Conservation (phyloP, 2,329 filamentous ascomycete genomes). For the Apiospora pterosperma region DNA sequence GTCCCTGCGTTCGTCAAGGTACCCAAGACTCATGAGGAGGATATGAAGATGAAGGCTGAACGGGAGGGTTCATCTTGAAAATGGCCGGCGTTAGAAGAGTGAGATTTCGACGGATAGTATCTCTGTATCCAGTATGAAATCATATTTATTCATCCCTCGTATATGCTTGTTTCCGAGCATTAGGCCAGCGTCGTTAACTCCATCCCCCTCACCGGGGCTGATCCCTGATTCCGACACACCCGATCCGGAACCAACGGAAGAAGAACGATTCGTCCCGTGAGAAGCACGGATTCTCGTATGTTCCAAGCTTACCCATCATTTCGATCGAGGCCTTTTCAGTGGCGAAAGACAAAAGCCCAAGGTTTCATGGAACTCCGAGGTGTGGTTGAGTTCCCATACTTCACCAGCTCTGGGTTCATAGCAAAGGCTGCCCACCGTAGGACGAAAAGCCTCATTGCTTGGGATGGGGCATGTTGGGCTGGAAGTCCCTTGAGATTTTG, state of each 20-base stretch:
- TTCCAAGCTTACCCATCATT: neutral
- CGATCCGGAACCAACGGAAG: neutral
- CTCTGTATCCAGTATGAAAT: neutral
- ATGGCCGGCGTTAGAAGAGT: neutral
- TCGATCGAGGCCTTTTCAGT: neutral
- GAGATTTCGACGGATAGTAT: neutral
- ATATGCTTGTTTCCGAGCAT: neutral
- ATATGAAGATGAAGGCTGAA: conserved; percentile 27
- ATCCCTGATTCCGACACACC: neutral
- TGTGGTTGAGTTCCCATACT: neutral
- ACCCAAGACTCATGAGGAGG: conserved; percentile 32
- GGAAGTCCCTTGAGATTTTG: neutral
- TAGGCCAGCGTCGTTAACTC: neutral
- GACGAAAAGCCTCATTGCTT: neutral
- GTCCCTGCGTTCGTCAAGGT: conserved; percentile 31
- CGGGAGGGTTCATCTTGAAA: conserved; percentile 17
- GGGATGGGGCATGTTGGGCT: neutral
- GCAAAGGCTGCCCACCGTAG: neutral
- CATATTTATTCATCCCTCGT: neutral
- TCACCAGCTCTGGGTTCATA: neutral
- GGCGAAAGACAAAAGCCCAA: neutral
- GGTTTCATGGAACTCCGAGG: neutral
- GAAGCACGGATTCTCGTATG: neutral
- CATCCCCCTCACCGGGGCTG: neutral
- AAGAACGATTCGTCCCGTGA: neutral